Percentiles rank a stretch among this genome's conserved stretches.
phyloP scores from a whole-genome alignment of 805 yeast species.

The Wickerhamiella lipophila region DNA sequence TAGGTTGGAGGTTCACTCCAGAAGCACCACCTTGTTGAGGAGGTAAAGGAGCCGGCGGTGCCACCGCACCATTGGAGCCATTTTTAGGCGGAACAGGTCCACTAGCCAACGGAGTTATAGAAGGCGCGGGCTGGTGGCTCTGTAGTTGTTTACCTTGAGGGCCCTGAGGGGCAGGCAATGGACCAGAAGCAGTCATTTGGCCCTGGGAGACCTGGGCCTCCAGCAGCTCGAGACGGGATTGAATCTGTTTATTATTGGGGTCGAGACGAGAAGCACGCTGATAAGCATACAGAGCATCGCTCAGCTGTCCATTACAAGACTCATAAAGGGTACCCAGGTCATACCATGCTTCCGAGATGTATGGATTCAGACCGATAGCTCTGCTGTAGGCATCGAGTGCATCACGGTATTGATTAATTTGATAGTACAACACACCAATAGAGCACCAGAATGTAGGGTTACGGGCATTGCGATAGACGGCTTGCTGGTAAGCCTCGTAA shows the following conservation, averaged over 20 bases:
- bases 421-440: slow-evolving; percentile 90
- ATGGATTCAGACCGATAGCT: slow-evolving; percentile 90
- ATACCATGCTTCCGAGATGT: slow-evolving; percentile 96
- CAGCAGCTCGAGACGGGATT: slow-evolving; percentile 79
- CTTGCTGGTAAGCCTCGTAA: slow-evolving; percentile 96
- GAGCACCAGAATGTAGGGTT: slow-evolving; percentile 98
- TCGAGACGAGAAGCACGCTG: slow-evolving; percentile 92
- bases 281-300: slow-evolving; percentile 93
- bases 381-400: slow-evolving; percentile 96
- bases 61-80: neutral
- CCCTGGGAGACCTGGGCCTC: slow-evolving; percentile 37
- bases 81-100: slow-evolving; percentile 1
- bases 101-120: slow-evolving; percentile 6
- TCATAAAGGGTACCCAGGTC: slow-evolving; percentile 95
- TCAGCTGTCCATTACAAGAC: slow-evolving; percentile 89
- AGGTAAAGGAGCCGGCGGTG: slow-evolving; percentile 5
- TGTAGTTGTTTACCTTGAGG: slow-evolving; percentile 14
- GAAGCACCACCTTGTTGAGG: neutral
- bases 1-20: neutral
- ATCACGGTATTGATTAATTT: slow-evolving; percentile 89
- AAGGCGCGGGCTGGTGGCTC: slow-evolving; percentile 8
- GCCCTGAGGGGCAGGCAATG: slow-evolving; percentile 14
- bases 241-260: slow-evolving; percentile 88
- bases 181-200: slow-evolving; percentile 43
- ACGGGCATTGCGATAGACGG: slow-evolving; percentile 90